Conservation (phyloP, 208 protist genomes). For the Trypanosoma vivax region DNA sequence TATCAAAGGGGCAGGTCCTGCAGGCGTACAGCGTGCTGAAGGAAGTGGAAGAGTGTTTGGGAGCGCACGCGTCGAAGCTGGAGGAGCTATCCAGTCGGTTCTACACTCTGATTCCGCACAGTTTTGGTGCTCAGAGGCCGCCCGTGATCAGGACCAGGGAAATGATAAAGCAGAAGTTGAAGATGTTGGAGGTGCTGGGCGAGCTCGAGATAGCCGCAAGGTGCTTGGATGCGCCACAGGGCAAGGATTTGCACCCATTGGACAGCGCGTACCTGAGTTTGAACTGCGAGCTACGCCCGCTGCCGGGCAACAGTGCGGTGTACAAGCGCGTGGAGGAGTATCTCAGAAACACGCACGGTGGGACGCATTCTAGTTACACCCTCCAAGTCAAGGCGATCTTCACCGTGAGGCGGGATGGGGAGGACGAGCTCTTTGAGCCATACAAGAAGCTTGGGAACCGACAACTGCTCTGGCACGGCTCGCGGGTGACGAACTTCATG, state of each 20-base stretch:
- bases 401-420: slow-evolving; percentile 46
- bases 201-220: slow-evolving; percentile 76
- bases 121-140: slow-evolving; percentile 53
- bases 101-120: slow-evolving; percentile 80
- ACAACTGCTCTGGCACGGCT: slow-evolving; percentile 89
- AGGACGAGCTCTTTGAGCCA: slow-evolving; percentile 36
- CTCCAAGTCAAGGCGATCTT: slow-evolving; percentile 68
- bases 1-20: slow-evolving; percentile 70
- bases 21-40: slow-evolving; percentile 41
- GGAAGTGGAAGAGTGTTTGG: slow-evolving; percentile 52
- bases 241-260: slow-evolving; percentile 33
- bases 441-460: slow-evolving; percentile 36
- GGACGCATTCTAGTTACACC: slow-evolving; percentile 47
- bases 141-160: slow-evolving; percentile 44
- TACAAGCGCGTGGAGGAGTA: slow-evolving; percentile 62
- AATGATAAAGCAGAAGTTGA: slow-evolving; percentile 63
- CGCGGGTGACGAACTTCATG: slow-evolving; percentile 84
- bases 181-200: slow-evolving; percentile 71
- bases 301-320: slow-evolving; percentile 18
- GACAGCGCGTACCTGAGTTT: slow-evolving; percentile 52
- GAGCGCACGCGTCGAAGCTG: slow-evolving; percentile 35
- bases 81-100: slow-evolving; percentile 46
- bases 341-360: slow-evolving; percentile 62
- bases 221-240: slow-evolving; percentile 28
- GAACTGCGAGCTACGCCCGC: slow-evolving; percentile 33